Evolutionary conservation across 257 asterid genomes (phyloP).

Genomic region (Buddleja alternifolia): DNA sequence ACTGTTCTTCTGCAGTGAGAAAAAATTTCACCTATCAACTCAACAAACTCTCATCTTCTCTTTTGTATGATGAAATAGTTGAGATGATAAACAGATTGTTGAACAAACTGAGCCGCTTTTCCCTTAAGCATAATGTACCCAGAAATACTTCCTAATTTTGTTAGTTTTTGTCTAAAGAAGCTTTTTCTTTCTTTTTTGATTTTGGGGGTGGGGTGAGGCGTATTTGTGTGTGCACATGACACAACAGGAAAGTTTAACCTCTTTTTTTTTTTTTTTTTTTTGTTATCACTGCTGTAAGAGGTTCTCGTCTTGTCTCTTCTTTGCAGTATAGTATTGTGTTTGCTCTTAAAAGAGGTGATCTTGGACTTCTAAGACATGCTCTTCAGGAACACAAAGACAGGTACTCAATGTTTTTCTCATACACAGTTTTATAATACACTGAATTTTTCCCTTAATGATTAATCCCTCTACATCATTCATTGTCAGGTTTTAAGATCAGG

Average conservation of each 20-base stretch:
- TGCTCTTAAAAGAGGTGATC: slow-evolving; percentile 93
- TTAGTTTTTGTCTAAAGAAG: no score
- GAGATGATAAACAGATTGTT: no score
- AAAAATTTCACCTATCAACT: not conserved
- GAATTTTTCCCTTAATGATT: not conserved
- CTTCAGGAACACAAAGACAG: slow-evolving; percentile 89
- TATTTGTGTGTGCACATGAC: no score
- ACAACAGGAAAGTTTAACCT: no score
- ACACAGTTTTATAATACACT: slow-evolving; percentile 8
- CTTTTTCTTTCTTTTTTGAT: no score
- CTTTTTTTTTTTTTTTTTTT: no score
- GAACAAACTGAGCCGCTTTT: not conserved
- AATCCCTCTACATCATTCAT: slow-evolving; percentile 11
- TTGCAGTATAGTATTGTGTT: slow-evolving; percentile 80
- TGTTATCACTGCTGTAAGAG: no score
- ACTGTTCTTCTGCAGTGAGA: not conserved
- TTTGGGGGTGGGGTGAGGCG: no score
- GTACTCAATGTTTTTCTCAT: slow-evolving; percentile 45
- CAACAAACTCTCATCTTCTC: not conserved
- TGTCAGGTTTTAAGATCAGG: slow-evolving; percentile 91
- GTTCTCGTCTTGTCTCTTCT: slow-evolving; percentile 9
- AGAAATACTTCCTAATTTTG: not conserved
- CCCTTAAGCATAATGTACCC: not conserved
- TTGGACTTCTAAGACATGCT: slow-evolving; percentile 83
- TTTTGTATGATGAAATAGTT: not conserved